These are phyloP conservation scores for Exophiala dermatitidis DNA, from an alignment of 2,329 filamentous ascomycete genomes.

Conservation along the genomic window DNA sequence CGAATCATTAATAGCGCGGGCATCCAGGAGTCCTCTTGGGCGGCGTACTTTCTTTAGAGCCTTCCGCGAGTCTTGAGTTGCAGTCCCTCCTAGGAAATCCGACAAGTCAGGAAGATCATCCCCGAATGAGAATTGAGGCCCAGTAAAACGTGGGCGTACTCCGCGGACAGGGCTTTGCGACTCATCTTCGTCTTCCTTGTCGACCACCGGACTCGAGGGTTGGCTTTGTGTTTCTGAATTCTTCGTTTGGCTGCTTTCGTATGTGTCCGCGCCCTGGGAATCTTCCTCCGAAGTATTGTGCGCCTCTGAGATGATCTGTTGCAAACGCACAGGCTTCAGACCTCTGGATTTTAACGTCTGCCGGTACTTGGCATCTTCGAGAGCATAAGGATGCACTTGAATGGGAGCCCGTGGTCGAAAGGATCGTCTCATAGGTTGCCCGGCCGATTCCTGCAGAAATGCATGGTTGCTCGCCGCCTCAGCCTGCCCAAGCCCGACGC, in stretches of 20 bases:
- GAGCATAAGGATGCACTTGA: slow-evolving; percentile 43
- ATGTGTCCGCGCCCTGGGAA: slow-evolving; percentile 20
- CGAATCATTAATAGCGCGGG: slow-evolving; percentile 6
- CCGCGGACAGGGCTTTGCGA: slow-evolving; percentile 29
- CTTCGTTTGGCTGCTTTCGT: slow-evolving; percentile 13
- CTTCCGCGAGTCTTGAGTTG: not conserved
- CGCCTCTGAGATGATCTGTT: slow-evolving; percentile 7
- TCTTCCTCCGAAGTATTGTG: slow-evolving; percentile 7
- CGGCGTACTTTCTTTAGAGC: not conserved
- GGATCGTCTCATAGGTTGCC: slow-evolving; percentile 3
- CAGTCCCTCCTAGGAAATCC: slow-evolving; percentile 7
- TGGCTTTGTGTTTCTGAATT: slow-evolving; percentile 9
- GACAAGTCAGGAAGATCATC: slow-evolving; percentile 21
- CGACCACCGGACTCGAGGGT: slow-evolving; percentile 27
- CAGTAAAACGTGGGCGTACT: not conserved
- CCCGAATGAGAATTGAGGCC: slow-evolving; percentile 17
- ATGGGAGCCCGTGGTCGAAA: slow-evolving; percentile 43
- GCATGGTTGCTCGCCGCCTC: not conserved
- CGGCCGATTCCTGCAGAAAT: not conserved
- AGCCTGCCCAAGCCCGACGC: not conserved
- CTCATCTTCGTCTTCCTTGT: slow-evolving; percentile 31
- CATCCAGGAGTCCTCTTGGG: not conserved
- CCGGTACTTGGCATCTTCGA: slow-evolving; percentile 42
- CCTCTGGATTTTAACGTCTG: slow-evolving; percentile 37
- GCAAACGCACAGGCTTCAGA: slow-evolving; percentile 37